phyloP scores from a whole-genome alignment of 2,329 filamentous ascomycete species.

The Stachybotrys elegans region DNA sequence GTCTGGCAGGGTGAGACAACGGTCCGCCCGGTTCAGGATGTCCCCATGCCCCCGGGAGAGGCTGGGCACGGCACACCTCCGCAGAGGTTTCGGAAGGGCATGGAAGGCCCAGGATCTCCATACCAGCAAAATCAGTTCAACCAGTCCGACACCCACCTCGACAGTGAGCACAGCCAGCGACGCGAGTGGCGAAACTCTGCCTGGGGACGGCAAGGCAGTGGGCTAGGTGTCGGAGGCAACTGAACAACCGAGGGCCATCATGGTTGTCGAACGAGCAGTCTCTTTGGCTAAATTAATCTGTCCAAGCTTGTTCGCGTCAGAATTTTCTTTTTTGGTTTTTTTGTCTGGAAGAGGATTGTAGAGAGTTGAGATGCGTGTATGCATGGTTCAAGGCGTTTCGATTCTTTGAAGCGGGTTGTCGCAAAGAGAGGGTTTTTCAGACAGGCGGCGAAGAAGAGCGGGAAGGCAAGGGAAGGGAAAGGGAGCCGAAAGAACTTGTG shows the following conservation, averaged over 20 bases:
- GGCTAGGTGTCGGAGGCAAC: slow-evolving; percentile 43
- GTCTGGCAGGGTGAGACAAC: slow-evolving; percentile 80
- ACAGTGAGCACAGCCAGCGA: slow-evolving; percentile 34
- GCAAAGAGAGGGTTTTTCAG: too few relatives aligned
- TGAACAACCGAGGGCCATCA: too few relatives aligned
- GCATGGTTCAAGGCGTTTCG: neutral
- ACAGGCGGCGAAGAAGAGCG: too few relatives aligned
- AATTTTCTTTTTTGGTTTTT: too few relatives aligned
- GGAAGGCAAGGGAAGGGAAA: too few relatives aligned
- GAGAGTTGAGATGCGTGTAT: neutral
- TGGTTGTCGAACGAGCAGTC: too few relatives aligned
- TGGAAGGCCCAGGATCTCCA: slow-evolving; percentile 36
- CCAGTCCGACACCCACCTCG: slow-evolving; percentile 35
- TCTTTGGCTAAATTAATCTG: too few relatives aligned
- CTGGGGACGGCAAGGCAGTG: slow-evolving; percentile 46
- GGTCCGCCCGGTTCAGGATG: slow-evolving; percentile 69
- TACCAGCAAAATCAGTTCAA: slow-evolving; percentile 42
- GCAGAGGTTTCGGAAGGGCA: slow-evolving; percentile 40
- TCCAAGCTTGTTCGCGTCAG: too few relatives aligned
- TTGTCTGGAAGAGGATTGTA: slow-evolving; percentile 8
- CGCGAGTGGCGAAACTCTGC: slow-evolving; percentile 55
- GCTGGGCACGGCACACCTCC: slow-evolving; percentile 42
- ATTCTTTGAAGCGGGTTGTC: too few relatives aligned
- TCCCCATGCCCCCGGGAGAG: slow-evolving; percentile 31
- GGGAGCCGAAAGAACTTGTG: too few relatives aligned